Percentiles rank a stretch among this genome's conserved stretches.
These are phyloP conservation scores for Termitomyces sp. DNA, from an alignment of 768 basidiomycete species.

Conservation along the genomic window DNA sequence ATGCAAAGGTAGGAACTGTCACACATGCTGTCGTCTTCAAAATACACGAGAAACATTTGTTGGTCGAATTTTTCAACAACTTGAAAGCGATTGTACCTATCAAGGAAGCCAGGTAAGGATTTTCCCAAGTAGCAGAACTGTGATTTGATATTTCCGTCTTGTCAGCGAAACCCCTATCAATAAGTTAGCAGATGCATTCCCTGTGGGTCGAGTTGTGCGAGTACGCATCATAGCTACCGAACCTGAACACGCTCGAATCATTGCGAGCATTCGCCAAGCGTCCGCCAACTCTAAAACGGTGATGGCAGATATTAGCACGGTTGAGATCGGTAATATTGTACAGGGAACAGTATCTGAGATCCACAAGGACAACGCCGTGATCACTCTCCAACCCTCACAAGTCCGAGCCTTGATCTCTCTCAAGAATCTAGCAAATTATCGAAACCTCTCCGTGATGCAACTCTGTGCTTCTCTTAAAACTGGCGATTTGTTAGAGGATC, in stretches of 20 bases:
- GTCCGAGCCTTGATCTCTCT: slow-evolving; percentile 82
- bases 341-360: slow-evolving; percentile 71
- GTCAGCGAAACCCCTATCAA: slow-evolving; percentile 58
- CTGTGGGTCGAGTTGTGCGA: slow-evolving; percentile 77
- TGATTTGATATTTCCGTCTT: background rate
- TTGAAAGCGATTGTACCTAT: slow-evolving; percentile 76
- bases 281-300: slow-evolving; percentile 40
- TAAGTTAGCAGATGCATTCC: slow-evolving; percentile 59
- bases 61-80: slow-evolving; percentile 90
- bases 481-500: slow-evolving; percentile 66
- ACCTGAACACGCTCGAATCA: slow-evolving; percentile 52
- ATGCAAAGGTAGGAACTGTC: slow-evolving; percentile 63
- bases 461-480: slow-evolving; percentile 55
- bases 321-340: slow-evolving; percentile 73
- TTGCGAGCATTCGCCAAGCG: slow-evolving; percentile 86
- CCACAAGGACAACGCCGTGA: slow-evolving; percentile 77
- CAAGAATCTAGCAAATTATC: slow-evolving; percentile 80
- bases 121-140: background rate
- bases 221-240: slow-evolving; percentile 72
- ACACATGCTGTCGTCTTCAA: slow-evolving; percentile 82
- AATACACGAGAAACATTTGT: slow-evolving; percentile 69
- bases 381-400: slow-evolving; percentile 64
- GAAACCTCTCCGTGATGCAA: slow-evolving; percentile 58
- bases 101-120: slow-evolving; percentile 70
- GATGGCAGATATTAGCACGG: slow-evolving; percentile 57